These are phyloP conservation scores for Entomophthora muscae DNA, from an alignment of 371 early-diverging fungal species.

Conservation along the genomic window DNA sequence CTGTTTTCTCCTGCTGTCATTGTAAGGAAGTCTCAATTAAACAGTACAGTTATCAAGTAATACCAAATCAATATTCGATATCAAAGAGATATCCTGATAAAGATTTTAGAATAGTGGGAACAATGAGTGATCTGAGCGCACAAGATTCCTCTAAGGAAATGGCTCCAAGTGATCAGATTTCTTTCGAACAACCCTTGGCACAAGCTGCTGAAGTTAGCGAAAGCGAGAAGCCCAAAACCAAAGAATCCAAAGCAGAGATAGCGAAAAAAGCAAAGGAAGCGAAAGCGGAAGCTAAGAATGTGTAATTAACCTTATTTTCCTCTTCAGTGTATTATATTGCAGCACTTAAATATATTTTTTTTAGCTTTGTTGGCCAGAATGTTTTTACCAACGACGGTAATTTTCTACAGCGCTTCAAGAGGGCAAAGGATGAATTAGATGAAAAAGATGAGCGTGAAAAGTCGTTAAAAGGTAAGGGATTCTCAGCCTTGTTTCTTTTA, in stretches of 20 bases:
- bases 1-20: too few relatives aligned
- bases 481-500: background rate
- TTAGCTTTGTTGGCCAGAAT: background rate
- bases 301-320: background rate
- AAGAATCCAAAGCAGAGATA: background rate
- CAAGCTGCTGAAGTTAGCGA: background rate
- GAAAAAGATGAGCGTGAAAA: background rate
- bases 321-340: background rate
- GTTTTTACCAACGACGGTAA: background rate
- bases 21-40: too few relatives aligned
- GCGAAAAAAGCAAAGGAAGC: background rate
- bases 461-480: background rate
- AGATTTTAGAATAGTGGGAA: too few relatives aligned
- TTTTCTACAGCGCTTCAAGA: background rate
- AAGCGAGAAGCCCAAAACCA: background rate
- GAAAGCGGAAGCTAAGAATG: background rate
- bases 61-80: too few relatives aligned
- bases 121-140: too few relatives aligned
- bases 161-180: too few relatives aligned
- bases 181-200: too few relatives aligned
- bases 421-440: background rate
- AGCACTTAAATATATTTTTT: background rate
- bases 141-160: too few relatives aligned
- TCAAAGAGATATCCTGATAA: too few relatives aligned
- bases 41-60: too few relatives aligned